These are phyloP conservation scores for Saturnispora halmiae DNA, from an alignment of 805 yeast genomes.

Conservation along the genomic window DNA sequence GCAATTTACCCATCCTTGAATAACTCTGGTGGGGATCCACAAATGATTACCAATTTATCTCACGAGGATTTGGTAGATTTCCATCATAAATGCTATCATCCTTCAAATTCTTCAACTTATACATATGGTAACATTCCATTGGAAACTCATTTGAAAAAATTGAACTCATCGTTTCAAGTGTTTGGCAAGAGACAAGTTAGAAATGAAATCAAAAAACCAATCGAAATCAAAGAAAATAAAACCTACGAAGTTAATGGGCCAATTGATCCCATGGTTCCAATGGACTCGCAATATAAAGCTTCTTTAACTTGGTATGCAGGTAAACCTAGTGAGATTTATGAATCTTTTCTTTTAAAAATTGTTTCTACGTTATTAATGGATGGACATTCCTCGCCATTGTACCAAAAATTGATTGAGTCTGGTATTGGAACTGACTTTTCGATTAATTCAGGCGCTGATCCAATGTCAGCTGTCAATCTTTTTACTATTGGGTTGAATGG, in stretches of 20 bases:
- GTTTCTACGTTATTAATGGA: conserved; percentile 66
- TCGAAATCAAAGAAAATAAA: conserved; percentile 30
- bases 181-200: conserved; percentile 43
- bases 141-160: conserved; percentile 45
- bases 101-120: conserved; percentile 78
- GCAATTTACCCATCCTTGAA: conserved; percentile 74
- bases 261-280: conserved; percentile 63
- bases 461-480: conserved; percentile 64
- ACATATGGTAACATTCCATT: conserved; percentile 80
- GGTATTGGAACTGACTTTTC: conserved; percentile 81
- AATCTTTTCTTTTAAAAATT: conserved; percentile 62
- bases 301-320: conserved; percentile 90
- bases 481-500: conserved; percentile 87
- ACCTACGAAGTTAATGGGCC: conserved; percentile 56
- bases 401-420: conserved; percentile 76
- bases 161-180: conserved; percentile 40
- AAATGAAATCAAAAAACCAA: conserved; percentile 37
- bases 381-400: conserved; percentile 88
- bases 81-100: conserved; percentile 73
- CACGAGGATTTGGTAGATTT: conserved; percentile 73
- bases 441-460: conserved; percentile 81
- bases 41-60: conserved; percentile 58
- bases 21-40: conserved; percentile 93
- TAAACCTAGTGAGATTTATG: conserved; percentile 56
- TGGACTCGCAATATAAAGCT: conserved; percentile 61